Evolutionary conservation across 2,329 filamentous ascomycete genomes (phyloP), one percentile per base, ranked within the genome.

Genomic region (Orbilia blumenaviensis): DNA sequence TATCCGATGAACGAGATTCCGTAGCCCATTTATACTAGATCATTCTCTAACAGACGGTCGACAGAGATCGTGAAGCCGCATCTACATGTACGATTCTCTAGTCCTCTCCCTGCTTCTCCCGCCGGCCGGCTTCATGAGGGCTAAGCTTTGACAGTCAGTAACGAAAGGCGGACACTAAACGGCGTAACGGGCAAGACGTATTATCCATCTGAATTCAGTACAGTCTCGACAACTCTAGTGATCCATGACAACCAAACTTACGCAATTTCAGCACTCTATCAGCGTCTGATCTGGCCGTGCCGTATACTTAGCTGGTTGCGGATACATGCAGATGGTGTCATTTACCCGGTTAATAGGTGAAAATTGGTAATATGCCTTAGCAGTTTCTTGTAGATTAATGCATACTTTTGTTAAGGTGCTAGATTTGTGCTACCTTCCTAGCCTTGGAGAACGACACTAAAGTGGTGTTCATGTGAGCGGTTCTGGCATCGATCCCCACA

Each of bases 151-250:
- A 36, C 23, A 54, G 8, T 23, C 1, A 46, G n/a, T n/a, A n/a
- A 42, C 16, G 27, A 21, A 8, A 34, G 8, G 34, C 34, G 58
- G 34, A 52, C 46, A 12, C n/a, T 62, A 50, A 44, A 71, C 66
- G 66, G 66, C 66, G 56, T 34, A 50, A 36, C 66, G 44, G 66
- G 36, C 23, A 38, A 46, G 56, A n/a, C n/a, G n/a, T n/a, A n/a
- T n/a, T n/a, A n/a, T n/a, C n/a, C n/a, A n/a, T n/a, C n/a, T n/a
- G n/a, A n/a, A n/a, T n/a, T n/a, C n/a, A n/a, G n/a, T n/a, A n/a
- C n/a, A n/a, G n/a, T n/a, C n/a, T n/a, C n/a, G 32, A 34, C 32
- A 34, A 34, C 12, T 34, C 12, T 34, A 12, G 32, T 12, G 32
- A 34, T 34, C 32, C 32, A 34, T 6, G 12, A 6, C 32, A 12